Evolutionary conservation across 768 basidiomycete genomes (phyloP).

Genomic region (Lactarius akahatsu): DNA sequence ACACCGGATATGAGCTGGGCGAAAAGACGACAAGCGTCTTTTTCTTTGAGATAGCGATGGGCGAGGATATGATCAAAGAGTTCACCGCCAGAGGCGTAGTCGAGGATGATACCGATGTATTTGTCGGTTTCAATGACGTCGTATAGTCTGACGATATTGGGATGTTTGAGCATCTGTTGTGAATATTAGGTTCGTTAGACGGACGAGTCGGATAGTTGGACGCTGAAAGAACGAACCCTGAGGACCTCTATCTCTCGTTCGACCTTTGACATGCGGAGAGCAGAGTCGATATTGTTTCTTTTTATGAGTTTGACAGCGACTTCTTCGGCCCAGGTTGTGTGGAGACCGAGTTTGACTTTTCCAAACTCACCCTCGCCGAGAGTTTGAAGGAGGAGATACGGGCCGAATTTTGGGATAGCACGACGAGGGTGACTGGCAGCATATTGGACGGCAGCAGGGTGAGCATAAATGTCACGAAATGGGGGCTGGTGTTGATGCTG

Average conservation of each 20-base stretch:
- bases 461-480: slow-evolving; percentile 75
- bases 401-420: slow-evolving; percentile 92
- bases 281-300: slow-evolving; percentile 85
- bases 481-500: slow-evolving; percentile 35
- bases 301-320: slow-evolving; percentile 98
- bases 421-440: slow-evolving; percentile 78
- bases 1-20: slow-evolving; percentile 98
- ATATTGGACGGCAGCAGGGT: slow-evolving; percentile 84
- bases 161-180: slow-evolving; percentile 83
- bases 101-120: slow-evolving; percentile 98
- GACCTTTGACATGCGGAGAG: slow-evolving; percentile 88
- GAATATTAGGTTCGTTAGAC: slow-evolving; percentile 24
- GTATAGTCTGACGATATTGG: slow-evolving; percentile 96
- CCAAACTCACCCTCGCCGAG: slow-evolving; percentile 98
- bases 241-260: slow-evolving; percentile 97
- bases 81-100: slow-evolving; percentile 97
- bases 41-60: slow-evolving; percentile 92
- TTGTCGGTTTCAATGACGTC: slow-evolving; percentile 99
- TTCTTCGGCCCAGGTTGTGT: slow-evolving; percentile 91
- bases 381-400: slow-evolving; percentile 93
- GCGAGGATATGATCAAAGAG: slow-evolving; percentile 99
- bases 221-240: slow-evolving; percentile 55
- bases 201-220: neutral
- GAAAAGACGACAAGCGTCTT: slow-evolving; percentile 93
- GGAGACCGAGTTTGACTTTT: slow-evolving; percentile 97